Conservation (phyloP, 106 monocot genomes). For the Allium cepa region DNA sequence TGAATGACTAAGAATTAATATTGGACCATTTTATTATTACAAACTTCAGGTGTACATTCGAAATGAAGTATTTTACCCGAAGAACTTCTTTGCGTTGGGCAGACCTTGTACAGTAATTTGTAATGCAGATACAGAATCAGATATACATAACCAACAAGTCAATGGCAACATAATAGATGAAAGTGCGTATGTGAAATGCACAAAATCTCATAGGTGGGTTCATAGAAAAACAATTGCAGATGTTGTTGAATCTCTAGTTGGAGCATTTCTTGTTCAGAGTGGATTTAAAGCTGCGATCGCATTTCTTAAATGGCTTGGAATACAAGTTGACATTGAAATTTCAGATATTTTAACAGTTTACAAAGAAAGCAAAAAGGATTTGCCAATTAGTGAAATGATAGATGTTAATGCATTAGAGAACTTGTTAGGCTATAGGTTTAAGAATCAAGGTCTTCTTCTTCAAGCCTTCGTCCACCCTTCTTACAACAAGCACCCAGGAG, state of each 20-base stretch:
- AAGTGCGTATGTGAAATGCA: conserved; percentile 32
- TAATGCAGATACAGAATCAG: conserved; percentile 35
- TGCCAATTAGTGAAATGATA: conserved; percentile 35
- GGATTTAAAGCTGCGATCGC: conserved; percentile 79
- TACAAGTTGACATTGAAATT: conserved; percentile 51
- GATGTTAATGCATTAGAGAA: conserved; percentile 57
- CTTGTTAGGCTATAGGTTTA: conserved; percentile 58
- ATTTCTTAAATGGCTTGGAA: conserved; percentile 86
- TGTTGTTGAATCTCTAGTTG: conserved; percentile 86
- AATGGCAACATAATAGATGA: conserved; percentile 18
- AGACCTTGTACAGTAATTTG: conserved; percentile 57
- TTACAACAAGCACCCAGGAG: conserved; percentile 71
- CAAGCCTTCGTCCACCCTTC: conserved; percentile 91
- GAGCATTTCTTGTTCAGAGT: conserved; percentile 87
- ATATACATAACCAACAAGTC: conserved; percentile 21
- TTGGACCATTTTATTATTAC: neutral
- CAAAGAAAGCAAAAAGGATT: conserved; percentile 40
- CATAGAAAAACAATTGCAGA: conserved; percentile 87
- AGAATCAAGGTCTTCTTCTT: conserved; percentile 67
- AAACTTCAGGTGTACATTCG: conserved; percentile 76
- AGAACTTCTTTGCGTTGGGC: conserved; percentile 73
- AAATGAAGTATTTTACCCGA: conserved; percentile 65
- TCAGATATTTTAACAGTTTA: conserved; percentile 39
- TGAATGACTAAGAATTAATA: no score
- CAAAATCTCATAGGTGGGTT: conserved; percentile 67